A percentile compares a stretch with the other conserved stretches of the same genome.
Evolutionary conservation across 2,329 filamentous ascomycete species (phyloP).

Genomic region (Scedosporium boydii): DNA sequence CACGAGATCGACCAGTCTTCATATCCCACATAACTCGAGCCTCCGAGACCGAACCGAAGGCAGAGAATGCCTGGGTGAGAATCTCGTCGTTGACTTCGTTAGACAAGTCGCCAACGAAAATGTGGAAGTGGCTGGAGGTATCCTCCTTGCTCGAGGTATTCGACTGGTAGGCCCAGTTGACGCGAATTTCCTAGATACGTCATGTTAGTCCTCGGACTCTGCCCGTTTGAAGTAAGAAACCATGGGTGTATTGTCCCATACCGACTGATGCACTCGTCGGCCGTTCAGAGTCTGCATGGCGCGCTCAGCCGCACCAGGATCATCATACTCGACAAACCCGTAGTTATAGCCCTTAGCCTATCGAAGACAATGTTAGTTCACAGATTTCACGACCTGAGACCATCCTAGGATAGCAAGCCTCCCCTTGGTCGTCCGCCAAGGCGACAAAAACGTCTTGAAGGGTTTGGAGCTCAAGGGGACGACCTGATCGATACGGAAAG

Average conservation of each 20-base stretch:
- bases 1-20: constrained; percentile 96
- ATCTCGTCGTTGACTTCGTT: constrained; percentile 99
- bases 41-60: constrained; percentile 92
- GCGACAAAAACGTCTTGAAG: neutral
- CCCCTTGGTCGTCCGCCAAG: too few relatives aligned
- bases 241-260: constrained; percentile 35
- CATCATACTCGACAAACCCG: constrained; percentile 97
- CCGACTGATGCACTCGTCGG: constrained; percentile 87
- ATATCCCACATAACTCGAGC: constrained; percentile 99
- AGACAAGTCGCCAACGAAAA: constrained; percentile 94
- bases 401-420: too few relatives aligned
- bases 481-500: neutral
- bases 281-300: constrained; percentile 97
- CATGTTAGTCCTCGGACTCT: neutral
- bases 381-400: too few relatives aligned
- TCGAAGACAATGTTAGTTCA: neutral
- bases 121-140: constrained; percentile 96
- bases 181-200: constrained; percentile 75
- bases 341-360: constrained; percentile 97
- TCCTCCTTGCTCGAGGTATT: constrained; percentile 93
- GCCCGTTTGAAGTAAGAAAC: neutral
- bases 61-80: constrained; percentile 85
- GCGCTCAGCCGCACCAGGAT: constrained; percentile 89
- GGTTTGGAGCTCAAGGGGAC: neutral
- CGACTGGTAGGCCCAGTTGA: constrained; percentile 99